Evolutionary conservation across 108 stramenopile genomes (phyloP).

Genomic region (Conticribra weissflogii): DNA sequence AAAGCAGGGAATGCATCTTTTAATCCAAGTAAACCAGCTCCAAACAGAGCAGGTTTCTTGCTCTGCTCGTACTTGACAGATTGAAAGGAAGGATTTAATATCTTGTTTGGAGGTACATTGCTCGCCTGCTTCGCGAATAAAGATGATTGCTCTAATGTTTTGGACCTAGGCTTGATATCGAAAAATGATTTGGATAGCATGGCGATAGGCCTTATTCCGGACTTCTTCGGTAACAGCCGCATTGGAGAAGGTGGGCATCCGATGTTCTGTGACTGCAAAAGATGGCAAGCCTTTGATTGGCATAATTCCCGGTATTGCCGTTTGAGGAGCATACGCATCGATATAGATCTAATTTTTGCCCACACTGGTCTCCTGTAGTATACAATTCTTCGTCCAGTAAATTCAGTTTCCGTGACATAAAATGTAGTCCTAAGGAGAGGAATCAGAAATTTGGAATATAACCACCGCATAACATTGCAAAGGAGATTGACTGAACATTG

Average conservation of each 20-base stretch:
- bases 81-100: slow-evolving; percentile 63
- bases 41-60: slow-evolving; percentile 49
- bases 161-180: no score
- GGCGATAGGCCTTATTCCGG: slow-evolving; percentile 83
- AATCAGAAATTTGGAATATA: slow-evolving; percentile 69
- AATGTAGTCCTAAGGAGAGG: slow-evolving; percentile 78
- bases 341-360: slow-evolving; percentile 62
- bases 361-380: slow-evolving; percentile 91
- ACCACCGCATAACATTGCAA: slow-evolving; percentile 66
- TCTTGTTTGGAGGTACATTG: slow-evolving; percentile 49
- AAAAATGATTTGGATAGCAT: slow-evolving; percentile 54
- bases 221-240: slow-evolving; percentile 76
- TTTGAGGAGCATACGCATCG: slow-evolving; percentile 56
- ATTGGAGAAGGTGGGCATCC: slow-evolving; percentile 66
- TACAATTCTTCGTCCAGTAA: slow-evolving; percentile 52
- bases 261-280: slow-evolving; percentile 55
- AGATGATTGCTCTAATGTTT: no score
- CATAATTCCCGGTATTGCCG: slow-evolving; percentile 58
- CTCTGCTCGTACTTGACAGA: slow-evolving; percentile 69
- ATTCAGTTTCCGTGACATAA: slow-evolving; percentile 87
- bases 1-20: slow-evolving; percentile 69
- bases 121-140: no score
- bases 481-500: slow-evolving; percentile 49
- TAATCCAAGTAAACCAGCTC: slow-evolving; percentile 69
- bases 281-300: slow-evolving; percentile 22